A percentile compares a stretch with the other conserved stretches of the same genome.
These are phyloP conservation scores for Vickermania spadyakhi DNA, from an alignment of 208 protist genomes.

Conservation along the genomic window DNA sequence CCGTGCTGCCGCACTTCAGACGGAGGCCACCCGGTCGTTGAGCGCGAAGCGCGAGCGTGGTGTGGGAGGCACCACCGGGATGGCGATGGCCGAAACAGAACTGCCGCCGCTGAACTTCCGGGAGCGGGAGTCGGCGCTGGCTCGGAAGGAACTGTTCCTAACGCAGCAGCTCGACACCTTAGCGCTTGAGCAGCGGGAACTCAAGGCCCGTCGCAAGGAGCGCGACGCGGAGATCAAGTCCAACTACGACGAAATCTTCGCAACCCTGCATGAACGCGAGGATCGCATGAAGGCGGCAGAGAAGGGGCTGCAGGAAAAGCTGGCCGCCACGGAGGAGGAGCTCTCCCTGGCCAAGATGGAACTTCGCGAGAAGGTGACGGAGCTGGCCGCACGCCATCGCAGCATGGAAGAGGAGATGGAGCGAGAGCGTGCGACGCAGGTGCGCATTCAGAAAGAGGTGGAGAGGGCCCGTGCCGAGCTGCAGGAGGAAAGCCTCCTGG, in stretches of 20 bases:
- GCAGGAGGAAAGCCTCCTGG: not conserved
- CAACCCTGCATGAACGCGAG: not conserved
- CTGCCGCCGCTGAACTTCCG: not conserved
- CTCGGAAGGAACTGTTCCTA: not conserved
- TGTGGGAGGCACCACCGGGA: not conserved
- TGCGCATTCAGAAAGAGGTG: not conserved
- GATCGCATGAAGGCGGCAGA: not conserved
- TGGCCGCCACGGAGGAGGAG: not conserved
- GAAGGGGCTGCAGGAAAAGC: not conserved
- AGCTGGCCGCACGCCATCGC: not conserved
- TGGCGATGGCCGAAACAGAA: not conserved
- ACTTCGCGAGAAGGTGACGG: not conserved
- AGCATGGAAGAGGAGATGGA: not conserved
- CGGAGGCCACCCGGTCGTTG: not conserved
- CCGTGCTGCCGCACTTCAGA: not conserved
- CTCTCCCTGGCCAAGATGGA: not conserved
- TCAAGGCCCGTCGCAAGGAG: not conserved
- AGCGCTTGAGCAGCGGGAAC: not conserved
- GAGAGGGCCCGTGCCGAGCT: not conserved
- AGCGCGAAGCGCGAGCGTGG: no score
- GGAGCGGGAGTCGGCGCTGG: not conserved
- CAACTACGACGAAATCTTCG: constrained; percentile 3
- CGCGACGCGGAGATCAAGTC: not conserved
- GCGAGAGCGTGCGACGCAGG: not conserved
- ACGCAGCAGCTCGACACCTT: not conserved